phyloP scores from a whole-genome alignment of 768 basidiomycete species.

The Suillus brevipes region DNA sequence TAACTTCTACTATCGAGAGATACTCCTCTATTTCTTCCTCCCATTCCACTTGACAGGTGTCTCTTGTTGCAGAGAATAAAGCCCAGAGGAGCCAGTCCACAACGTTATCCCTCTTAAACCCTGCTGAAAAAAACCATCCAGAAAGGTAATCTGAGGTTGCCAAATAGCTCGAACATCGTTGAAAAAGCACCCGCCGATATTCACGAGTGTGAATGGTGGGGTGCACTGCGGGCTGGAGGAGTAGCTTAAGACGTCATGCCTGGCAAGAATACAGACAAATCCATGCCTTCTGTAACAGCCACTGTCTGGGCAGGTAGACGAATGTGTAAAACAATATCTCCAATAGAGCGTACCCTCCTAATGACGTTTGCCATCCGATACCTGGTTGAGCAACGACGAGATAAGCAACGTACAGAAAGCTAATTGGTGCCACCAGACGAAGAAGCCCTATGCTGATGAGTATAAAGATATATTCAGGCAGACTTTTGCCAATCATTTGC shows the following conservation, averaged over 20 bases:
- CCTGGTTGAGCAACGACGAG: conserved; percentile 14
- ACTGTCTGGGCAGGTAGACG: conserved; percentile 49
- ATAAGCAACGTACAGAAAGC: conserved; percentile 39
- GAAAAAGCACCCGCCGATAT: conserved; percentile 49
- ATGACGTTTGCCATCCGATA: conserved; percentile 11
- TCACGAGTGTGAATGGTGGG: conserved; percentile 40
- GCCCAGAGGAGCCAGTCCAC: conserved; percentile 69
- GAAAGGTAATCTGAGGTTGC: conserved; percentile 33
- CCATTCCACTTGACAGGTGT: conserved; percentile 38
- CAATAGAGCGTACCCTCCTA: conserved; percentile 35
- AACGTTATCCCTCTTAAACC: conserved; percentile 47
- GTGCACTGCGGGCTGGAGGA: conserved; percentile 30
- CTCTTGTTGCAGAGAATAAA: conserved; percentile 46
- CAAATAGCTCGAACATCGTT: conserved; percentile 39
- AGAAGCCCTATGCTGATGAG: conserved; percentile 44
- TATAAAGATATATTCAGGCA: conserved; percentile 57
- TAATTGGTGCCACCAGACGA: conserved; percentile 51
- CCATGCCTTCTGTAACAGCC: conserved; percentile 46
- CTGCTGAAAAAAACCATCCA: conserved; percentile 54
- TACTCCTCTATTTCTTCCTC: conserved; percentile 54
- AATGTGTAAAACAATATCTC: conserved; percentile 53
- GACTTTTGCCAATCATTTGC: conserved; percentile 47
- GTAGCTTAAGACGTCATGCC: background rate
- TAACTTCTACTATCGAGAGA: conserved; percentile 38
- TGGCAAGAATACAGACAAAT: background rate